phyloP scores from a whole-genome alignment of 495 filamentous ascomycete genomes.

The Amniculicola lignicola region DNA sequence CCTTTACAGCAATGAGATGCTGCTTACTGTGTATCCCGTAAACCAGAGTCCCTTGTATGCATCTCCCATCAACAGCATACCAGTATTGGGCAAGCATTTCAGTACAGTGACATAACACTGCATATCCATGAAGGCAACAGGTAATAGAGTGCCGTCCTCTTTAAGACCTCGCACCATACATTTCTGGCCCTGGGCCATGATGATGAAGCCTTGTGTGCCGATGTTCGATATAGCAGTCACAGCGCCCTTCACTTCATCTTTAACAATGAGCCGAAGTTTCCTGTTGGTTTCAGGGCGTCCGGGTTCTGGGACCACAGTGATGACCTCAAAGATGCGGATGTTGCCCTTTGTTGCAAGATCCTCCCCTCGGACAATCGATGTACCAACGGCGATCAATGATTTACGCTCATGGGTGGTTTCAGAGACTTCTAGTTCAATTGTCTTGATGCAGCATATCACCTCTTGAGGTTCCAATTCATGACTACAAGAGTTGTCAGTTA shows the following conservation, averaged over 20 bases:
- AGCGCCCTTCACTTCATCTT: constrained; percentile 90
- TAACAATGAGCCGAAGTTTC: constrained; percentile 78
- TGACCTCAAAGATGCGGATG: constrained; percentile 88
- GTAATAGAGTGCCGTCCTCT: constrained; percentile 85
- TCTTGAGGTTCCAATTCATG: constrained; percentile 61
- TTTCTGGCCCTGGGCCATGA: constrained; percentile 93
- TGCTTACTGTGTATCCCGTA: constrained; percentile 74
- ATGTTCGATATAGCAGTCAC: constrained; percentile 82
- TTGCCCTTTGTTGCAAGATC: constrained; percentile 81
- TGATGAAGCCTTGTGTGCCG: constrained; percentile 88
- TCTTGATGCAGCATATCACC: constrained; percentile 73
- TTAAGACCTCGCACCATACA: constrained; percentile 94
- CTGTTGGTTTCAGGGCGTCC: constrained; percentile 77
- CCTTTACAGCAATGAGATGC: background rate
- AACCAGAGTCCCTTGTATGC: constrained; percentile 94
- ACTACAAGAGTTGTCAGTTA: constrained; percentile 11
- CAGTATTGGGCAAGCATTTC: constrained; percentile 77
- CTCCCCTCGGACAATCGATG: constrained; percentile 77
- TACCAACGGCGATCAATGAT: constrained; percentile 79
- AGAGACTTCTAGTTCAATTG: constrained; percentile 80
- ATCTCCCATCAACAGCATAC: constrained; percentile 80
- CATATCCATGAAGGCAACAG: constrained; percentile 97
- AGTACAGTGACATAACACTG: constrained; percentile 81
- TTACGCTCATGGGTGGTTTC: constrained; percentile 83
- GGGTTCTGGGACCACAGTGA: constrained; percentile 85